These are phyloP conservation scores for Rubia peregrina DNA, from an alignment of 305 asterid species.

Conservation along the genomic window DNA sequence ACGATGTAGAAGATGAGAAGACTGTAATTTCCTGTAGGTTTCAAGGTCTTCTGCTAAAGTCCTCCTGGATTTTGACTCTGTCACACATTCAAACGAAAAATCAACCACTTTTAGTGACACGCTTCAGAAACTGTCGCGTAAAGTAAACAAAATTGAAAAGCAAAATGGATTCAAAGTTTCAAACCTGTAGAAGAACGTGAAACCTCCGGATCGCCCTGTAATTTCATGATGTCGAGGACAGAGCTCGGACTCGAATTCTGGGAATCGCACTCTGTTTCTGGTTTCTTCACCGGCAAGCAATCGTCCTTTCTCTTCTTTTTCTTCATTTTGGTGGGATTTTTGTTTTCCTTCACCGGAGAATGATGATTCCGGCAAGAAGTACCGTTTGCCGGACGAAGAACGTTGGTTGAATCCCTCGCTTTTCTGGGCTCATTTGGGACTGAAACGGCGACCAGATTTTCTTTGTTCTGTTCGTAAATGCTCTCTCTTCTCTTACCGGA, in stretches of 20 bases:
- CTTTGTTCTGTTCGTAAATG: constrained; percentile 24
- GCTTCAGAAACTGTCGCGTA: background rate
- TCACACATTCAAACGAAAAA: constrained; percentile 7
- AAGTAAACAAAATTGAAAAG: background rate
- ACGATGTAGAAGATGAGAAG: background rate
- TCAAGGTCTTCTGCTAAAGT: constrained; percentile 53
- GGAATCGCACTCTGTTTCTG: constrained; percentile 34
- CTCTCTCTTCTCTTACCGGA: constrained; percentile 15
- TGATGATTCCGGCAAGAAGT: constrained; percentile 6
- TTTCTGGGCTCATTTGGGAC: background rate
- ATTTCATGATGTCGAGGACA: constrained; percentile 47
- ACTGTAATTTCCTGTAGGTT: constrained; percentile 26
- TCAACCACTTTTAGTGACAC: background rate
- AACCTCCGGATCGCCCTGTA: constrained; percentile 31
- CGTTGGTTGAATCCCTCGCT: constrained; percentile 19
- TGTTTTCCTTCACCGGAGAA: background rate
- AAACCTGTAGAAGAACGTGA: constrained; percentile 34
- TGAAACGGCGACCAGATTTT: constrained; percentile 17
- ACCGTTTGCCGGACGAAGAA: constrained; percentile 18
- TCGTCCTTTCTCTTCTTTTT: constrained; percentile 19
- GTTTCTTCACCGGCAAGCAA: constrained; percentile 15
- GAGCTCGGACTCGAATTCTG: constrained; percentile 68
- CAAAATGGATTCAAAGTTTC: constrained; percentile 7
- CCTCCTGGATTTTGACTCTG: constrained; percentile 46
- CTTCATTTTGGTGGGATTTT: constrained; percentile 5